These are phyloP conservation scores for Planoprotostelium fungivorum DNA, from an alignment of 78 protist species.

Conservation along the genomic window DNA sequence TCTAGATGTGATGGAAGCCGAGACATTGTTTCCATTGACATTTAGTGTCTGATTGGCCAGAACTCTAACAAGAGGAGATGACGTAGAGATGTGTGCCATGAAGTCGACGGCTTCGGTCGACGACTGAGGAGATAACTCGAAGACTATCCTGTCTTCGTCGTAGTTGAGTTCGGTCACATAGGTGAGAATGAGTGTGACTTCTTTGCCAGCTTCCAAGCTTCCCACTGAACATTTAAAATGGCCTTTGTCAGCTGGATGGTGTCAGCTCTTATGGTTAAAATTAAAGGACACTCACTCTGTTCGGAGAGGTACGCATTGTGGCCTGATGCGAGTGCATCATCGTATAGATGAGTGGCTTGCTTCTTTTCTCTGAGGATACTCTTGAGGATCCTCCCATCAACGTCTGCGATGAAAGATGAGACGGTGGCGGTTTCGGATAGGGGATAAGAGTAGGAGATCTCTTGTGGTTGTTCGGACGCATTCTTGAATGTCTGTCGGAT, in stretches of 20 bases:
- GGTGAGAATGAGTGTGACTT: background rate
- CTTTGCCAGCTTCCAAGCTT: background rate
- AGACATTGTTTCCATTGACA: too few species aligned
- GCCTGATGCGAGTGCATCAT: background rate
- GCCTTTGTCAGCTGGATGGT: background rate
- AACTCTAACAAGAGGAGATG: too few species aligned
- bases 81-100: too few species aligned
- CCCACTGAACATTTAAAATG: background rate
- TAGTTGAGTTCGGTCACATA: background rate
- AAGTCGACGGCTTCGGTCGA: too few species aligned
- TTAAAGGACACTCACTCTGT: background rate
- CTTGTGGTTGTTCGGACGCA: background rate
- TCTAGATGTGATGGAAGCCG: too few species aligned
- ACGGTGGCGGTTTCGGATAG: background rate
- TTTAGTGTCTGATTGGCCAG: too few species aligned
- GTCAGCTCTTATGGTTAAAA: background rate
- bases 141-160: background rate
- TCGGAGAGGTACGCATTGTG: background rate
- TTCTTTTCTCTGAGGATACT: background rate
- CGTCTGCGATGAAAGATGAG: background rate
- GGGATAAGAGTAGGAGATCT: background rate
- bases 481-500: background rate
- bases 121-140: background rate
- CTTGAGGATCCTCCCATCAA: background rate
- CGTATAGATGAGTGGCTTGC: background rate